Base-by-base conservation (phyloP, 2,329 filamentous ascomycete species). In the Gremmenia infestans region DNA sequence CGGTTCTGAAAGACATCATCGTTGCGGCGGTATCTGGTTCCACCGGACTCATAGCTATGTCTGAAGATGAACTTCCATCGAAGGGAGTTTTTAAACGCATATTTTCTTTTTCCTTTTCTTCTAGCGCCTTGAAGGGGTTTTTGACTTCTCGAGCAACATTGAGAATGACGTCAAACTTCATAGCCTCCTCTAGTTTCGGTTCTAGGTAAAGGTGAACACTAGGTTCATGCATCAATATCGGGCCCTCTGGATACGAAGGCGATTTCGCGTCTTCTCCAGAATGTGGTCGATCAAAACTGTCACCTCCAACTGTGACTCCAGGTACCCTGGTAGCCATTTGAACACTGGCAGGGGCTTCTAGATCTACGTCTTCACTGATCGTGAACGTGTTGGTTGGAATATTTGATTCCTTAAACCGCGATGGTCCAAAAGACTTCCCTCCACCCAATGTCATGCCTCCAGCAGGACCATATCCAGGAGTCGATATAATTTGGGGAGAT, bases 71-170 rank as follows among this genome's bases (percentile, higher is more conserved):
- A 43, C 32, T 52, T 37, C 51, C 60, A 57, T 59, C 64, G 68
- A 58, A 61, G 60, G 53, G 66, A 61, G 68, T 23, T 57, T 64
- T 62, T 56, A 70, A 32, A 28, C 22, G 45, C 19, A 12, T 60
- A 63, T 70, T 50, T 63, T 62, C 57, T 6, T 59, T 55, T 32
- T 58, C 59, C 47, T 65, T 65, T 5, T 60, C 69, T 60, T 74
- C 73, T 60, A 54, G 69, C 63, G 64, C 66, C 9, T 73, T 72
- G 67, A 93, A 91, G 0, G 89, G 89, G 65, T 94, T 92, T 55
- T 79, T 78, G 2, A 94, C 89, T 71, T 95, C 89, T 56, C 87
- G 85, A 1, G 89, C 89, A 6, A 93, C 89, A 61, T 95, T 95
- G 67, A 94, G 85, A 17, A 95, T 84, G 2, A 93, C 86, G 64